These are phyloP conservation scores for Berkeleyomyces basicola DNA, from an alignment of 2,329 filamentous ascomycete genomes.

Conservation along the genomic window DNA sequence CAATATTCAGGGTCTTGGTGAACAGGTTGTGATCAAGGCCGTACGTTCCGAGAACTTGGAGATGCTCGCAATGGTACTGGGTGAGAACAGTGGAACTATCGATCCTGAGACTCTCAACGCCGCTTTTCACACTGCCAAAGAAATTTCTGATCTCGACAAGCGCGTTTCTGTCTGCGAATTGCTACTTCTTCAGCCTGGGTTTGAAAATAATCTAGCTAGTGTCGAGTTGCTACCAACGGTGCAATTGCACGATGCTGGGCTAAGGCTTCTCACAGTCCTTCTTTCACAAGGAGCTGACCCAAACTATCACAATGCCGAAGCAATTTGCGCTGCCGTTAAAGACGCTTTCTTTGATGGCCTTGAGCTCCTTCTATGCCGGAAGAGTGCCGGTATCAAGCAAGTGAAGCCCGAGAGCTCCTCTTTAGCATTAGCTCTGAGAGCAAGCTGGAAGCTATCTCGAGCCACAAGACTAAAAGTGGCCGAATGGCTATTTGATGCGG, in stretches of 20 bases:
- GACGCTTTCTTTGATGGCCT: constrained; percentile 34
- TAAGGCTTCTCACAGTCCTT: constrained; percentile 32
- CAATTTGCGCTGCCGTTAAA: constrained; percentile 36
- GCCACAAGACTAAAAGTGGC: constrained; percentile 33
- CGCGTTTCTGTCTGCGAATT: constrained; percentile 34
- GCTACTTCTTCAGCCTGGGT: constrained; percentile 32
- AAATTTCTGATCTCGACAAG: constrained; percentile 32
- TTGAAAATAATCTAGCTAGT: constrained; percentile 32
- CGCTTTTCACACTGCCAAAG: constrained; percentile 39
- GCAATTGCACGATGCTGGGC: constrained; percentile 32
- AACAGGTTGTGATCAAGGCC: constrained; percentile 37
- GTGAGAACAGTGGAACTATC: constrained; percentile 23
- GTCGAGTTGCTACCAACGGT: constrained; percentile 36
- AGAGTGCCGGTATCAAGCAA: constrained; percentile 25
- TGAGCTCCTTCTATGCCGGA: constrained; percentile 34
- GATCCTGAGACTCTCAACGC: constrained; percentile 27
- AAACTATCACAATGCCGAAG: constrained; percentile 37
- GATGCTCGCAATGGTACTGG: constrained; percentile 34
- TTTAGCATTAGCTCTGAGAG: constrained; percentile 34
- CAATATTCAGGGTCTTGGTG: constrained; percentile 32
- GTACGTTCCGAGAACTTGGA: constrained; percentile 33
- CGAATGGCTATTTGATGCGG: constrained; percentile 34
- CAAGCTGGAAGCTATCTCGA: constrained; percentile 33
- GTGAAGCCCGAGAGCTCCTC: constrained; percentile 31
- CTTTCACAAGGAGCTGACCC: constrained; percentile 36